A percentile compares a stretch with the other conserved stretches of the same genome.
Evolutionary conservation across 2,329 filamentous ascomycete species (phyloP).

Genomic region (Akanthomyces lecanii): DNA sequence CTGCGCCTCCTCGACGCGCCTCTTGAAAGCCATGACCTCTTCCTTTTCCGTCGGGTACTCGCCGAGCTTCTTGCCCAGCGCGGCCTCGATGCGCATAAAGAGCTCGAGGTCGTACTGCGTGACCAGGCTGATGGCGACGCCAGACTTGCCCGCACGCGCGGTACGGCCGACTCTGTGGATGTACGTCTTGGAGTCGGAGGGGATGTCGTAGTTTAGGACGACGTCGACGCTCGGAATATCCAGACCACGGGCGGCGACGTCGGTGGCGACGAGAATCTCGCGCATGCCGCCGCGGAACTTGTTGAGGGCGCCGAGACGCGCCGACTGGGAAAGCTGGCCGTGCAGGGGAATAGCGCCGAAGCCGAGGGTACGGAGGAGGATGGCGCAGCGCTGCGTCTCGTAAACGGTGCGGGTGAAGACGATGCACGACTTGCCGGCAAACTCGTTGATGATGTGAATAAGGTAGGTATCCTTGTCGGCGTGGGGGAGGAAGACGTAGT

Average conservation of each 20-base stretch:
- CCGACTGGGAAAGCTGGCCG: constrained; percentile 83
- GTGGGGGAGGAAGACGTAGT: constrained; percentile 81
- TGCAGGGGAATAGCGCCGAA: constrained; percentile 91
- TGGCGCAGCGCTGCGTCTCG: constrained; percentile 80
- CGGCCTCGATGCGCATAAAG: constrained; percentile 75
- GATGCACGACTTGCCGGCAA: constrained; percentile 79
- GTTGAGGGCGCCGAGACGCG: constrained; percentile 79
- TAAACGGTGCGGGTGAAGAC: constrained; percentile 90
- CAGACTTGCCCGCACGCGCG: constrained; percentile 79
- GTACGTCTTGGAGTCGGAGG: constrained; percentile 83
- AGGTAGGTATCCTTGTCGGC: constrained; percentile 88
- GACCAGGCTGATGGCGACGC: constrained; percentile 73
- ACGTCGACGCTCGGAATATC: constrained; percentile 91
- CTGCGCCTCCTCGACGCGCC: too few relatives aligned
- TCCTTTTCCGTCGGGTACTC: constrained; percentile 71
- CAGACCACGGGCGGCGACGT: constrained; percentile 88
- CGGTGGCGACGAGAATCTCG: constrained; percentile 86
- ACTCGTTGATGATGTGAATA: constrained; percentile 80
- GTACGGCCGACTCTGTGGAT: constrained; percentile 87
- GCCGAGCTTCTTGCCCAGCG: constrained; percentile 70
- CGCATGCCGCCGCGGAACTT: constrained; percentile 82
- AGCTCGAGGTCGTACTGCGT: constrained; percentile 86
- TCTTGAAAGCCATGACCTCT: constrained; percentile 71
- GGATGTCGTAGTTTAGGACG: constrained; percentile 81
- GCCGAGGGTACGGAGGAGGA: constrained; percentile 77